Percentiles rank a stretch among this genome's conserved stretches.
Evolutionary conservation across 2,329 filamentous ascomycete species (phyloP).

Genomic region (Aspergillus thermomutatus): DNA sequence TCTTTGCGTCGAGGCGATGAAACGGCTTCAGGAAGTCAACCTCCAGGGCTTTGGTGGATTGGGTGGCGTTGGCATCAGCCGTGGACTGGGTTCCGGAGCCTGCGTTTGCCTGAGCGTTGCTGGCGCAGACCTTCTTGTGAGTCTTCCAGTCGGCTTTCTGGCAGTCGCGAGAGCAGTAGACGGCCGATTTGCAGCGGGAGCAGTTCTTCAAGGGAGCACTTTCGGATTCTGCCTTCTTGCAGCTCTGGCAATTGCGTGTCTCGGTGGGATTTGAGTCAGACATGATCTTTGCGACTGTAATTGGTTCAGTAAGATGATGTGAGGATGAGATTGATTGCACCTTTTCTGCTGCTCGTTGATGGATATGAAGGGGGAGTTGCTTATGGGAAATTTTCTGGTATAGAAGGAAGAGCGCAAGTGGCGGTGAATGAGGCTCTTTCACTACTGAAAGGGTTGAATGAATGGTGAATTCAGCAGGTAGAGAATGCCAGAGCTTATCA

Average conservation of each 20-base stretch:
- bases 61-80: neutral
- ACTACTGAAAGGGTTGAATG: too few species aligned
- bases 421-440: too few species aligned
- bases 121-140: constrained; percentile 47
- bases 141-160: constrained; percentile 51
- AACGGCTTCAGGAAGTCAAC: constrained; percentile 36
- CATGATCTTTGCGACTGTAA: too few species aligned
- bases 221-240: neutral
- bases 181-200: constrained; percentile 45
- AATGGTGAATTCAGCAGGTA: too few species aligned
- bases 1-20: constrained; percentile 37
- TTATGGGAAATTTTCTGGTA: too few species aligned
- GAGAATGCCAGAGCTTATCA: too few species aligned
- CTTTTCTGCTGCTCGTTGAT: too few species aligned
- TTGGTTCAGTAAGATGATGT: too few species aligned
- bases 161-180: constrained; percentile 53
- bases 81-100: neutral
- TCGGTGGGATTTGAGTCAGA: too few species aligned
- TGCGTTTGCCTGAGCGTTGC: constrained; percentile 12
- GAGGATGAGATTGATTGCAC: too few species aligned
- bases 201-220: constrained; percentile 29
- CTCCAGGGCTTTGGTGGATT: constrained; percentile 19
- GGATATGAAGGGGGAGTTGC: too few species aligned
- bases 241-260: neutral
- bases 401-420: too few species aligned